phyloP scores from a whole-genome alignment of 2,329 filamentous ascomycete genomes.

The Trichophyton benhamiae region DNA sequence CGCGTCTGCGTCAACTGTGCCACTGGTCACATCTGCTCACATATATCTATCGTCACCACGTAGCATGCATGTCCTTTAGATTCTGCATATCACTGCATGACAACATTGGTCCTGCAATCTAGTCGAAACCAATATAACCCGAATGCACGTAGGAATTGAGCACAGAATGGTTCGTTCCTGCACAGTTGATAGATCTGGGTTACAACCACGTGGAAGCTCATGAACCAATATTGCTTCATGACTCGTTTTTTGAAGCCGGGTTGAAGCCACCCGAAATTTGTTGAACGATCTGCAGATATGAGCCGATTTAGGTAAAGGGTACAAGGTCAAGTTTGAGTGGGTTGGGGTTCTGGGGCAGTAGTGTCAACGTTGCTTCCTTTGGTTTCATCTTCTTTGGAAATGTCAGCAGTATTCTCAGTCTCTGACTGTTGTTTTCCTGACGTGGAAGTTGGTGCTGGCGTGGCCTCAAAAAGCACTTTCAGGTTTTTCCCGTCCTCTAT shows the following conservation, averaged over 20 bases:
- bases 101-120: not conserved
- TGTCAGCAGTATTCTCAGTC: constrained; percentile 7
- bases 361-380: not conserved
- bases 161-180: not conserved
- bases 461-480: constrained; percentile 36
- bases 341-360: not conserved
- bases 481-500: constrained; percentile 70
- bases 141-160: not conserved
- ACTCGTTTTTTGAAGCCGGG: not conserved
- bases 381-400: not conserved
- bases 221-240: not conserved
- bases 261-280: not conserved
- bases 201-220: not conserved
- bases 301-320: not conserved
- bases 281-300: not conserved
- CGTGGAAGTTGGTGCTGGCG: constrained; percentile 7
- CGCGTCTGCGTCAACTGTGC: not conserved
- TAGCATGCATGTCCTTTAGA: not conserved
- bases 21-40: not conserved
- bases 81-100: not conserved
- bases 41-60: not conserved
- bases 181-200: not conserved
- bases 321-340: not conserved
- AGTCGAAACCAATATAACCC: not conserved
- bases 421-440: constrained; percentile 1